Evolutionary conservation across 805 yeast genomes (phyloP).

Genomic region (Saturnispora halmiae): DNA sequence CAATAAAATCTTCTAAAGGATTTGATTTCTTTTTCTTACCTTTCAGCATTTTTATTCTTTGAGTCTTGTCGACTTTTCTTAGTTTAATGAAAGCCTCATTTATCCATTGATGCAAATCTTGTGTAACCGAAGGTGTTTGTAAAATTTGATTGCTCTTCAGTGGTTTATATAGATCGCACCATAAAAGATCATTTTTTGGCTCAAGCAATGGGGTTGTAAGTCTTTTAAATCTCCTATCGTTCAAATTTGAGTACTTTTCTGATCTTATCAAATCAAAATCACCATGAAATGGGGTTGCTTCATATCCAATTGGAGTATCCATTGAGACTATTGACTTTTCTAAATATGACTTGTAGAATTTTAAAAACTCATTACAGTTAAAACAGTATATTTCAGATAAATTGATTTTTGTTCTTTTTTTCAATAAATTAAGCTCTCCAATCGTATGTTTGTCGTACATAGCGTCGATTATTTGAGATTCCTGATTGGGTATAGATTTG

Average conservation of each 20-base stretch:
- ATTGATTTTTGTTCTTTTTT: background rate
- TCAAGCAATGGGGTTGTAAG: conserved; percentile 6
- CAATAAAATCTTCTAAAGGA: conserved; percentile 31
- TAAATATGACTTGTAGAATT: conserved; percentile 7
- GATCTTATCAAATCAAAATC: background rate
- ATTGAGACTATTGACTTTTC: background rate
- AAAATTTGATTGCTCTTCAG: conserved; percentile 28
- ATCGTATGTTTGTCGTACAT: background rate
- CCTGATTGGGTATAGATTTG: background rate
- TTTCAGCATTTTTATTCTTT: conserved; percentile 19
- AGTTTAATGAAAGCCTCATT: conserved; percentile 30
- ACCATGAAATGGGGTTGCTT: background rate
- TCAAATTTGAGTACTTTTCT: conserved; percentile 10
- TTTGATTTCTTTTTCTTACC: conserved; percentile 16
- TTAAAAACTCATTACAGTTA: conserved; percentile 4
- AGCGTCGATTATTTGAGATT: conserved; percentile 1
- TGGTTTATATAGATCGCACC: conserved; percentile 42
- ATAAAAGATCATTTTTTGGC: conserved; percentile 19
- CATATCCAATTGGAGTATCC: conserved; percentile 2
- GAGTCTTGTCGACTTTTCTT: conserved; percentile 23
- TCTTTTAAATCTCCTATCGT: conserved; percentile 11
- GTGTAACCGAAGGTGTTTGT: conserved; percentile 22
- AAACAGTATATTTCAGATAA: background rate
- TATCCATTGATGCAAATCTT: conserved; percentile 33
- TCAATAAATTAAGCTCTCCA: background rate